Evolutionary conservation across 177 flowering plant genomes (phyloP), one percentile per base, ranked within the genome.

Genomic region (Tripterygium wilfordii): DNA sequence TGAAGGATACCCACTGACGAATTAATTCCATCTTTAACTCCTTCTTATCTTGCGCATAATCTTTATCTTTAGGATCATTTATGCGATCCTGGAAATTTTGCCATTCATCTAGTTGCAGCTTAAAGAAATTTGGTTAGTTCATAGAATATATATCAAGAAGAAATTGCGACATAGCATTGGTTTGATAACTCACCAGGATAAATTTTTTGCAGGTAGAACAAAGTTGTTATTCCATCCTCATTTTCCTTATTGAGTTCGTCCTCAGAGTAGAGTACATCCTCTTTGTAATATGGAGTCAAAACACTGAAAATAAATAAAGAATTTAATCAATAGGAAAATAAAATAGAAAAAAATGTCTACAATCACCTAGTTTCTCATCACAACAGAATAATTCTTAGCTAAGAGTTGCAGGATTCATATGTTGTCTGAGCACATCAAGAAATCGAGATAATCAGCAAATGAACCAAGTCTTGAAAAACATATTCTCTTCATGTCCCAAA

Each of bases 271-370:
- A 87, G 85, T 57, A 94, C 96, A 17, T 85, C 83, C 67, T 94
- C 99, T 39, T 74, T 87, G 75, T 70, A 89, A 54, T 89, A 94
- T 38, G 99, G 99, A 61, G 97, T 94, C 77, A 94, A 70, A 59
- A 94, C 96, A 73, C 99, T 94, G n/a, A n/a, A n/a, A 51, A 29
- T 36, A 5, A 6, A 45, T 10, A 43, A 46, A 31, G 8, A 14
- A 42, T 4, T 47, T 28, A 45, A 27, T 22, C 10, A 14, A 42
- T 9, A 40, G 33, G 2, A 13, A 4, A 6, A 12, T 8, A 19
- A 22, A 19, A 40, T 3, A 2, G 8, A 16, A 21, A 42, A 23
- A 23, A 20, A n/a, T 13, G 15, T 23, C n/a, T n/a, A n/a, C n/a
- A n/a, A 24, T 2, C 45, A 2, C 23, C 8, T 12, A 12, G 2